Conservation (phyloP, 148 eudicot genomes). For the Camellia sinensis region DNA sequence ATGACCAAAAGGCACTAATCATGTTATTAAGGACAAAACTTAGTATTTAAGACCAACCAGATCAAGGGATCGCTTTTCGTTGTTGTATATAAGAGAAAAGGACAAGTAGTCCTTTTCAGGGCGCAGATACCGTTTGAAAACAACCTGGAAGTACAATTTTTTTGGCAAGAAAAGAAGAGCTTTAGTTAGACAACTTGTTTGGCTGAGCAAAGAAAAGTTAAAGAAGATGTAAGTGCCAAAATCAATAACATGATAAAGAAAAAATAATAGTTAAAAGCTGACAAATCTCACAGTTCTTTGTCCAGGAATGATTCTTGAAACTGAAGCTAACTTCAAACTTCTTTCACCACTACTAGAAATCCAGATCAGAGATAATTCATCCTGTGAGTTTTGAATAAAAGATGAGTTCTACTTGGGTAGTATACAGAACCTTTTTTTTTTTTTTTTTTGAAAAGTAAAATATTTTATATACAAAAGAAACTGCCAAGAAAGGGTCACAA, state of each 20-base stretch:
- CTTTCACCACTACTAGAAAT: constrained; percentile 72
- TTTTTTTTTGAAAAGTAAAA: too few species aligned
- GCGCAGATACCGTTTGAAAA: constrained; percentile 77
- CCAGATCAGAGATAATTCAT: constrained; percentile 87
- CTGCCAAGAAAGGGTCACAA: too few species aligned
- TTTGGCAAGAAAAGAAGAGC: constrained; percentile 1
- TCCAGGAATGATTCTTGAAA: constrained; percentile 82
- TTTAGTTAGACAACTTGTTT: not conserved
- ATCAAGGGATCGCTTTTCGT: constrained; percentile 88
- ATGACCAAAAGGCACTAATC: not conserved
- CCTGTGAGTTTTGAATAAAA: constrained; percentile 37
- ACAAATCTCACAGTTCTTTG: constrained; percentile 83
- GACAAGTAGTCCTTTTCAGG: constrained; percentile 93
- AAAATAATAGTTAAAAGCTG: not conserved
- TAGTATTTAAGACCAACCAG: constrained; percentile 54
- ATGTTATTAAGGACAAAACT: not conserved
- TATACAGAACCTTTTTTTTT: not conserved
- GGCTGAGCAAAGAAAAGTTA: not conserved
- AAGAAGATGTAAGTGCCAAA: not conserved
- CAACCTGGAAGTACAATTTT: constrained; percentile 48
- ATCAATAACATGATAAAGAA: not conserved
- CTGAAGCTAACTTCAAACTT: constrained; percentile 70
- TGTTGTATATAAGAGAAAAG: constrained; percentile 85
- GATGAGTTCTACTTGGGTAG: not conserved
- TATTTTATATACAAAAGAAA: too few species aligned